Evolutionary conservation across 148 eudicot genomes (phyloP), one percentile per base, ranked within the genome.

Genomic region (Rhododendron mucronatum): DNA sequence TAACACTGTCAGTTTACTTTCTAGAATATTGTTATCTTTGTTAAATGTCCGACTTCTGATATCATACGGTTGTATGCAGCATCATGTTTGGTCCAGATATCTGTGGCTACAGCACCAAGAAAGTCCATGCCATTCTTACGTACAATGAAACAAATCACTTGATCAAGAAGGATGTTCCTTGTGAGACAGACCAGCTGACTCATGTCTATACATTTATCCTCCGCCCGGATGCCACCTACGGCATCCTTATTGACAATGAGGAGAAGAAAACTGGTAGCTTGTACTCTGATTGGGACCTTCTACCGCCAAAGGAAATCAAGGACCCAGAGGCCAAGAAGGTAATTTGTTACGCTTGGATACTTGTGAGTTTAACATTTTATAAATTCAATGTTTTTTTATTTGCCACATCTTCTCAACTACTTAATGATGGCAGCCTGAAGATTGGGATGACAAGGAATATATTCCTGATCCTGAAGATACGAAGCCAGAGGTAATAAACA

Each of bases 31-130:
- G 35, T 69, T 59, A 33, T 75, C 20, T 84, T 5, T 67, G 79
- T 81, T 33, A 39, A 69, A 28, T 53, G 83, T 83, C 85, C 86
- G 85, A 90, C 81, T 78, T 48, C 51, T 12, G 14, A 30, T 65
- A 3, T 12, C 39, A 15, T 78, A 28, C 44, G 77, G 50, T 71
- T 91, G 37, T n/a, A 50, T 91, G 92, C 92, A 96, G 97, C 84
- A 95, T 96, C 84, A 96, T 96, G 99, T 96, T 96, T 90, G 99
- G 99, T 45, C 99, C 98, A 83, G 98, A 96, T 88, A 96, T 96
- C 83, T 96, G 98, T 91, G 99, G 99, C 53, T 95, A 94, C 90
- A 92, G 89, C 88, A 96, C 99, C 71, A 96, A 96, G 89, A 96
- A 96, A 85, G 99, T 96, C 85, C 99, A 96, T 85, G 95, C 98